Conservation (phyloP, 2,329 filamentous ascomycete species). For the Dactylellina haptotyla region DNA sequence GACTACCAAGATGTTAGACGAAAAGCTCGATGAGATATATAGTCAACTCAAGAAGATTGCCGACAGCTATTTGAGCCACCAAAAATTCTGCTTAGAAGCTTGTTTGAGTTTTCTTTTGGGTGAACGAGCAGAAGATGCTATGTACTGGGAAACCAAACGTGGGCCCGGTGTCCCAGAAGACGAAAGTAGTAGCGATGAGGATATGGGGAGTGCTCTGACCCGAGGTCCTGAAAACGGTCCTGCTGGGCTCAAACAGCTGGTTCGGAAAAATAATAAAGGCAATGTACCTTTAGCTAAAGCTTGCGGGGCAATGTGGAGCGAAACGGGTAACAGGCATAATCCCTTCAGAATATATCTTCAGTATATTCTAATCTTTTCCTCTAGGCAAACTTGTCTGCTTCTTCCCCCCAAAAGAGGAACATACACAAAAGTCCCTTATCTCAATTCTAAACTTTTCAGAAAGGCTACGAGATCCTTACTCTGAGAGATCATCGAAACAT, state of each 20-base stretch:
- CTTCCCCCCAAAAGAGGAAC: slow-evolving; percentile 73
- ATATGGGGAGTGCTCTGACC: slow-evolving; percentile 66
- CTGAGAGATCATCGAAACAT: slow-evolving; percentile 60
- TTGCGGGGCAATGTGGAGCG: slow-evolving; percentile 60
- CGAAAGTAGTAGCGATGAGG: slow-evolving; percentile 86
- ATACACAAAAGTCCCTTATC: slow-evolving; percentile 68
- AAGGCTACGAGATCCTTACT: slow-evolving; percentile 61
- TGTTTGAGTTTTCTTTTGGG: slow-evolving; percentile 71
- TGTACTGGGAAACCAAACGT: slow-evolving; percentile 61
- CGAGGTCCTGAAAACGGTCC: slow-evolving; percentile 38
- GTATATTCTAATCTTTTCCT: background rate
- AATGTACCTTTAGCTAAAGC: slow-evolving; percentile 72
- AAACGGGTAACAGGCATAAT: slow-evolving; percentile 35
- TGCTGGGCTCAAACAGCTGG: slow-evolving; percentile 42
- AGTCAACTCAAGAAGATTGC: slow-evolving; percentile 68
- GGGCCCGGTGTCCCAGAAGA: slow-evolving; percentile 66
- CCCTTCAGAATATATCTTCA: too few relatives aligned
- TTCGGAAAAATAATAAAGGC: slow-evolving; percentile 63
- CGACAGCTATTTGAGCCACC: slow-evolving; percentile 66
- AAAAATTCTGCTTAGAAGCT: slow-evolving; percentile 70
- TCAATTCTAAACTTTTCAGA: slow-evolving; percentile 66
- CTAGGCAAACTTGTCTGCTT: slow-evolving; percentile 72
- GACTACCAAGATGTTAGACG: slow-evolving; percentile 68
- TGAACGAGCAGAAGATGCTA: slow-evolving; percentile 69
- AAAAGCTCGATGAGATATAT: slow-evolving; percentile 65